phyloP scores from a whole-genome alignment of 2,329 filamentous ascomycete genomes.

The Fusarium robinianum region DNA sequence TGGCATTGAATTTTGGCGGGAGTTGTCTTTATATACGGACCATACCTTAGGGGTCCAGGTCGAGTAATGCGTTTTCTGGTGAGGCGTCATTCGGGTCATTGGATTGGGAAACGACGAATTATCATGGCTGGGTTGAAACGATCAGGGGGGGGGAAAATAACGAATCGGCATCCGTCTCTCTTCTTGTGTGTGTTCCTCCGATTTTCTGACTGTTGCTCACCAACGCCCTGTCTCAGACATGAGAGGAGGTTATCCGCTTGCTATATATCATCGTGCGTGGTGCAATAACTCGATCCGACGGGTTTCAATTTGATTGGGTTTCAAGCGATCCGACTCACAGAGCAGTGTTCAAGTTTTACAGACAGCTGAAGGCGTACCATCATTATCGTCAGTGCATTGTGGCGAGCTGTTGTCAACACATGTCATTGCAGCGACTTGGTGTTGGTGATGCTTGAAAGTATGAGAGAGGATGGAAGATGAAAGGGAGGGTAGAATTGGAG shows the following conservation, averaged over 20 bases:
- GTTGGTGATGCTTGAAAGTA: too few species aligned
- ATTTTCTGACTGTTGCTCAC: not conserved
- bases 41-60: conserved; percentile 10
- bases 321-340: too few species aligned
- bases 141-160: conserved; percentile 19
- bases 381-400: too few species aligned
- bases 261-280: too few species aligned
- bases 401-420: too few species aligned
- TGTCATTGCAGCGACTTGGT: too few species aligned
- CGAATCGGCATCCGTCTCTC: conserved; percentile 19
- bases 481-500: too few species aligned
- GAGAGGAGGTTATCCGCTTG: not conserved
- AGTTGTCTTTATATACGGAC: conserved; percentile 31
- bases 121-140: conserved; percentile 19
- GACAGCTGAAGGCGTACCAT: too few species aligned
- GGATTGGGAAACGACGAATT: conserved; percentile 29
- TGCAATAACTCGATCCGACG: not conserved
- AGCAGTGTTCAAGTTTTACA: too few species aligned
- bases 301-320: too few species aligned
- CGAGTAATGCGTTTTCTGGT: conserved; percentile 21
- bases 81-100: conserved; percentile 34
- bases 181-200: not conserved
- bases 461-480: too few species aligned
- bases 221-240: not conserved
- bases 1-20: conserved; percentile 38